Base-by-base conservation (phyloP, 2,329 filamentous ascomycete genomes). In the Orbilia brochopaga region DNA sequence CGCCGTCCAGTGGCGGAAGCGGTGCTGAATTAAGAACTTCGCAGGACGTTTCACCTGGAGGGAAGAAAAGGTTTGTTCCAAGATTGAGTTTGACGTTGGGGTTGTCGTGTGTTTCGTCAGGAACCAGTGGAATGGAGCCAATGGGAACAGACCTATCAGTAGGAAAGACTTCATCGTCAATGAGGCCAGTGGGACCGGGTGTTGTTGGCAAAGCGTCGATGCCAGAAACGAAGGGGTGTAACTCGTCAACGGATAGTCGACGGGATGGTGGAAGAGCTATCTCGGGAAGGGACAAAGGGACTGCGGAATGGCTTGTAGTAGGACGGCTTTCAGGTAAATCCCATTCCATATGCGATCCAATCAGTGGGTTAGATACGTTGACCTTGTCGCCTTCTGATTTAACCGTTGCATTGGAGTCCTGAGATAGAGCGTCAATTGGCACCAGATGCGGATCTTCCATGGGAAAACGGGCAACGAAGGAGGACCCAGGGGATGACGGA, bases 291-390 rank as follows among this genome's bases (percentile, higher is more conserved):
- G 8, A 55, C 24, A 10, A 48, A 6, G 46, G 6, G 11, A 42
- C 30, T 3, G 50, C 7, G 10, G 40, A 35, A 44, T 61, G 32
- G 19, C 42, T 61, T 15, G 44, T 44, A 13, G 42, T 44, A 4
- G 60, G 55, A 15, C 27, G 42, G n/a, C 42, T 65, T 30, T 60
- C 67, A 19, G 60, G 55, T 24, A 56, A 30, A 19, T 55, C 46
- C 4, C 17, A 32, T 15, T 64, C 54, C 1, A 17, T 2, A 19
- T 40, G 35, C 40, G 40, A 23, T 1, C 19, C 27, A 21, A 15
- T 15, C 13, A 23, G 11, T n/a, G 42, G 42, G 5, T 13, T 23
- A 2, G 13, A 24, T 1, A 46, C 30, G 11, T 27, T 35, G 56
- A 13, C 15, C 40, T n/a, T n/a, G 19, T 10, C n/a, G 11, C 17